Base-by-base conservation (phyloP, 73 alveolate genomes). In the Paramecium primaurelia region DNA sequence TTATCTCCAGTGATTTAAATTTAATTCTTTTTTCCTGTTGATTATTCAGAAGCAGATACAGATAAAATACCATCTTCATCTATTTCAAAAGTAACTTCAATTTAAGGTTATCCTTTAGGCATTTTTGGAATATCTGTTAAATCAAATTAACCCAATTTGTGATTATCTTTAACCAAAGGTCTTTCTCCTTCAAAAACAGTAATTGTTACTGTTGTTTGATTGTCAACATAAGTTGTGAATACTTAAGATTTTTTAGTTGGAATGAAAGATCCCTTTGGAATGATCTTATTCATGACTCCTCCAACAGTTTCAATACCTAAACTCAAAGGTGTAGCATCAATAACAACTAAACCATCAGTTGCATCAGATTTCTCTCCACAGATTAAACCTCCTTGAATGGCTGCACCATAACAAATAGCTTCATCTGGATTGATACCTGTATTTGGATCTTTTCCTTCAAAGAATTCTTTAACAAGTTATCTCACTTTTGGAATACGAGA, bases 251-350 rank as follows among this genome's bases (percentile, higher is more conserved):
- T 99, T 97, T 97, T 98, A 88, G 99, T 97, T 49, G 99, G 99
- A 96, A 98, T 98, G 86, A 96, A 98, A 60, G 99, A 98, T 91
- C 99, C 99, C 93, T 99, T 96, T n/a, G 98, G 98, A 93, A 99
- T 99, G 93, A 98, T 96, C 96, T 94, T 96, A 92, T 99, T 97
- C 99, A 98, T 98, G 59, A 98, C 99, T 68, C 99, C 99, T 36
- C 99, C 99, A 47, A 98, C 99, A 51, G 99, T 98, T 96, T 98
- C 99, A 91, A 98, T 98, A 80, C 99, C 99, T 90, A 98, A 86
- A 42, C 99, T 96, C 77, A 98, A 96, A 34, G 99, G 99, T 4
- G 99, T 96, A 59, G 97, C 99, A 88, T 98, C 99, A 92, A 98
- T 95, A 77, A 98, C 86, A 42, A 98, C 94, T 44, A 98, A 89